Percentiles rank a stretch among this genome's conserved stretches.
Evolutionary conservation across 2,329 filamentous ascomycete genomes (phyloP).

Genomic region (Penicillium sp.): DNA sequence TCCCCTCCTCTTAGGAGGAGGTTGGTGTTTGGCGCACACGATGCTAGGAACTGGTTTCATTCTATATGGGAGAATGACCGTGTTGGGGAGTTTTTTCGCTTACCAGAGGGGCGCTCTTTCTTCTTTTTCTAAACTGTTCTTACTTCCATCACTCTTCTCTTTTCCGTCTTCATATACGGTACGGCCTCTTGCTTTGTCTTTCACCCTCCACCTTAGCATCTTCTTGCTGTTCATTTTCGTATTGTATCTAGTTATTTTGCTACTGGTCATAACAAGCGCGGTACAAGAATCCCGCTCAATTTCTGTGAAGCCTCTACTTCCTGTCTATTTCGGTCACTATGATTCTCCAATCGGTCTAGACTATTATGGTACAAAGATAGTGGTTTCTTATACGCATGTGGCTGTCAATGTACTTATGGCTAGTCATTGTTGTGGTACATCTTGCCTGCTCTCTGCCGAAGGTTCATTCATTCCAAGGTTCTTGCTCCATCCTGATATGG

Average conservation of each 20-base stretch:
- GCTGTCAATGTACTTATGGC: too few relatives aligned
- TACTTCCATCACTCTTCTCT: slow-evolving; percentile 6
- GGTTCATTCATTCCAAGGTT: too few relatives aligned
- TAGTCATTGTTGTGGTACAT: too few relatives aligned
- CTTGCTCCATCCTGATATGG: too few relatives aligned
- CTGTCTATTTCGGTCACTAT: too few relatives aligned
- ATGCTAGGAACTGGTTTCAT: slow-evolving; percentile 18
- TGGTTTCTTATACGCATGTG: too few relatives aligned
- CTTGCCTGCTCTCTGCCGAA: too few relatives aligned
- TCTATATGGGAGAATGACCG: slow-evolving; percentile 21
- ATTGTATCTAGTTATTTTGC: slow-evolving; percentile 32
- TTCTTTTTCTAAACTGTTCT: slow-evolving; percentile 13
- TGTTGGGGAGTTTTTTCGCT: slow-evolving; percentile 25
- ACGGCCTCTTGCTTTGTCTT: slow-evolving; percentile 19
- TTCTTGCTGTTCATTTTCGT: slow-evolving; percentile 23
- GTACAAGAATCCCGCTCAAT: slow-evolving; percentile 8
- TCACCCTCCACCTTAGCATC: slow-evolving; percentile 1
- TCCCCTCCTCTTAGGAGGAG: background rate
- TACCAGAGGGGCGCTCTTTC: slow-evolving; percentile 13
- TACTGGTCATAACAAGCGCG: slow-evolving; percentile 9
- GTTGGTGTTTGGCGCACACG: slow-evolving; percentile 24
- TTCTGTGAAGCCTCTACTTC: background rate
- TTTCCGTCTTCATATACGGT: slow-evolving; percentile 17
- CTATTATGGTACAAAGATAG: background rate
- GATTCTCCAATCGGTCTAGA: too few relatives aligned